Base-by-base conservation (phyloP, 2,329 filamentous ascomycete species). In the Colletotrichum liriopes region DNA sequence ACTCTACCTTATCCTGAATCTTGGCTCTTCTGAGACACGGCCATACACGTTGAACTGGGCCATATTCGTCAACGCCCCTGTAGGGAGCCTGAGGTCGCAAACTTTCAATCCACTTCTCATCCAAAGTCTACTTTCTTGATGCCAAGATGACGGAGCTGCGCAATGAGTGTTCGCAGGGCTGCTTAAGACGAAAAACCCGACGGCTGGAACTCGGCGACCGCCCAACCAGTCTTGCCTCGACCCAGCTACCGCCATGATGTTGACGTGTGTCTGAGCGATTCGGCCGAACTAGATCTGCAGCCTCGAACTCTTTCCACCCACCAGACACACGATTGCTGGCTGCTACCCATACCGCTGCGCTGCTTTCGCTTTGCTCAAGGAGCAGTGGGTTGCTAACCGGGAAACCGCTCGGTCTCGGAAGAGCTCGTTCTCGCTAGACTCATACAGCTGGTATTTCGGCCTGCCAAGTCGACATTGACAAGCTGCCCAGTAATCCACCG, bases 241-340 rank as follows among this genome's bases (percentile, higher is more conserved):
- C 26, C 60, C 64, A 20, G 54, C 43, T 39, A 65, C 59, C 70
- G 45, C 70, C 47, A 65, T 65, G 70, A 72, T 59, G 59, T 69
- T 52, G 65, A 45, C 59, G 47, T 26, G 47, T 45, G 45, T 59
- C 52, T 63, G 69, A 70, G 45, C 54, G 35, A 65, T 64, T 72
- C 60, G 45, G 65, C 70, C 66, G 52, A 69, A 64, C 58, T 60
- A 72, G 39, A 23, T 23, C 23, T 55, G 69, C 69, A 60, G 52
- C 45, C 60, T 43, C 43, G 16, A 62, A 43, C 65, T 68, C 12
- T 39, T n/a, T 18, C 12, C 52, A 51, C 45, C 32, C 41, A 43
- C 43, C 35, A 41, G 8, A n/a, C 54, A 29, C 18, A 32, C 23
- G 23, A 8, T 37, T 55, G 29, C 56, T 26, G 55, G 35, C 54